phyloP scores from a whole-genome alignment of 2,329 filamentous ascomycete genomes.

The Calycina herbarum region DNA sequence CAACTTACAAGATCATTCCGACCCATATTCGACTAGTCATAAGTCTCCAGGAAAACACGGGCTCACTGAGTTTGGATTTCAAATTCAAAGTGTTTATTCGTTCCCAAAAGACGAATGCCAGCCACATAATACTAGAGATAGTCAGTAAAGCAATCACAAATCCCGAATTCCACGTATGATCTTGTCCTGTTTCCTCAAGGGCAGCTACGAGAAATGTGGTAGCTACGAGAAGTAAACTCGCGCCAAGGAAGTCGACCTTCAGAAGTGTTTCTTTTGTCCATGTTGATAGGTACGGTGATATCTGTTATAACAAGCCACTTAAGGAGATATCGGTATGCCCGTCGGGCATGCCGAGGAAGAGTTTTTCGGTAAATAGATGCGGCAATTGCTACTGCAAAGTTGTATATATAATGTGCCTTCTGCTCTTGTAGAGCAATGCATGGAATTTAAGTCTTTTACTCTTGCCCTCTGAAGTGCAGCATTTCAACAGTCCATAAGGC shows the following conservation, averaged over 20 bases:
- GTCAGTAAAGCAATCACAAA: background rate
- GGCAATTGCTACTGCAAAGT: too few relatives aligned
- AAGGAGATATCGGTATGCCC: too few relatives aligned
- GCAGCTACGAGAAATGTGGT: background rate
- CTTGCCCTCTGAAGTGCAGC: too few relatives aligned
- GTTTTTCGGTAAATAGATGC: too few relatives aligned
- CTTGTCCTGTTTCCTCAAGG: background rate
- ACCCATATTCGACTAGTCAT: conserved; percentile 18
- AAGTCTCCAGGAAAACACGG: conserved; percentile 23
- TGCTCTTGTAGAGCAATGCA: too few relatives aligned
- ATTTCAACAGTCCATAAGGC: too few relatives aligned
- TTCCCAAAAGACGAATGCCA: background rate
- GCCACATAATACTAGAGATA: background rate
- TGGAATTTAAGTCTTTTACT: too few relatives aligned
- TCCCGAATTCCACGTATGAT: background rate
- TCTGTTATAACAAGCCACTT: too few relatives aligned
- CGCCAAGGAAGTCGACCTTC: background rate
- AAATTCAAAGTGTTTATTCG: background rate
- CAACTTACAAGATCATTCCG: conserved; percentile 17
- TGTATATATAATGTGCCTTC: too few relatives aligned
- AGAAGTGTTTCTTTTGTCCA: background rate
- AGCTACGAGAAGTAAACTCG: background rate
- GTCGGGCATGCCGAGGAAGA: too few relatives aligned
- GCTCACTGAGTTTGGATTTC: conserved; percentile 11
- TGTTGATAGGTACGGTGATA: too few relatives aligned